Evolutionary conservation across 1,139 yeast genomes (phyloP), one percentile per base, ranked within the genome.

Genomic region (Groenewaldozyma auringiensis): DNA sequence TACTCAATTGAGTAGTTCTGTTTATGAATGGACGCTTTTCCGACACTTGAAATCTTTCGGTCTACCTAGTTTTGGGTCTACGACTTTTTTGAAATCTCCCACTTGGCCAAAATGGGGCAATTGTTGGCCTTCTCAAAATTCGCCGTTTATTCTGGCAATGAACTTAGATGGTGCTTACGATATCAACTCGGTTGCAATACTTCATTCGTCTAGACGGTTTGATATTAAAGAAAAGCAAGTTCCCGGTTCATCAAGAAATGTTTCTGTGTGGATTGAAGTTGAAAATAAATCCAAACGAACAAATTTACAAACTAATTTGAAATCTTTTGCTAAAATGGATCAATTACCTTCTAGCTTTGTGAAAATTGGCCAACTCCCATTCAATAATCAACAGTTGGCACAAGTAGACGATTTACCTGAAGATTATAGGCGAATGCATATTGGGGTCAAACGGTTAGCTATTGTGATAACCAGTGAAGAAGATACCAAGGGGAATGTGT

Each of bases 111-210:
- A 11, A 25, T 25, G 29, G 29, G 69, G 68, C 3, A 54, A 53
- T 41, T 66, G 69, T 49, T 66, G 70, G 70, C 62, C 69, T 21
- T 58, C 66, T 43, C 52, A 58, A 9, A 68, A 69, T 1, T 43
- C 48, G 2, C 35, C 46, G 13, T 69, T 68, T 9, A 52, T 47
- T 6, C 50, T 66, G 32, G 68, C 59, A 0, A 50, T 66, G 18
- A 42, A 49, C 8, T 50, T 66, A 31, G 59, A 65, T 1, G 50
- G 53, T 4, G 50, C 50, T 9, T 55, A 61, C 18, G 43, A 41
- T 22, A 50, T 62, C 4, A 53, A 61, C 3, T 62, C 61, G 14
- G 48, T 66, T 14, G 60, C 63, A 2, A 39, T 66, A 3, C 60
- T 60, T 34, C 69, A 66, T 46, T 57, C 59, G 2, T 13, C 51